These are phyloP conservation scores for Podospora pseudopauciseta DNA, from an alignment of 495 filamentous ascomycete genomes.

Conservation along the genomic window DNA sequence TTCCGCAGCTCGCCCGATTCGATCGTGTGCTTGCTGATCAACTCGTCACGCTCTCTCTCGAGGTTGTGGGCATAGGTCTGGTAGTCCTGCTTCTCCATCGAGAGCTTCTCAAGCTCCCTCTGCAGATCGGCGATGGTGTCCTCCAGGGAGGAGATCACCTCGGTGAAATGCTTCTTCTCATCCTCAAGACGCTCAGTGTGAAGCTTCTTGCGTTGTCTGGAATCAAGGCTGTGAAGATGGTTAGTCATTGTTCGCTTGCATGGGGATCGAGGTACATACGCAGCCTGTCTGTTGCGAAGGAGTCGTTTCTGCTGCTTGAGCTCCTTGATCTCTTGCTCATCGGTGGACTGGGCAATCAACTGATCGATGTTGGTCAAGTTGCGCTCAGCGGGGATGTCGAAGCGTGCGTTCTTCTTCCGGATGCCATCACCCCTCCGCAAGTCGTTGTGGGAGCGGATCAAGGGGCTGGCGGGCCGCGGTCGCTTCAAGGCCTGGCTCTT, in stretches of 20 bases:
- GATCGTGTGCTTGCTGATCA: constrained; percentile 83
- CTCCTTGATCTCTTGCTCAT: constrained; percentile 95
- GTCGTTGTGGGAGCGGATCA: constrained; percentile 75
- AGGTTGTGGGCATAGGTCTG: constrained; percentile 71
- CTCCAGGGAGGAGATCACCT: constrained; percentile 70
- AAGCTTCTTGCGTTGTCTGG: constrained; percentile 96
- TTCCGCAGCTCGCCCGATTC: constrained; percentile 94
- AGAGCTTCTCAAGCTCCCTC: constrained; percentile 63
- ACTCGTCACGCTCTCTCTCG: constrained; percentile 84
- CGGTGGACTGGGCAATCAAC: constrained; percentile 78
- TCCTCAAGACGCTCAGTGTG: constrained; percentile 96
- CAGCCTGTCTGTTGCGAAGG: constrained; percentile 90
- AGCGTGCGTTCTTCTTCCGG: constrained; percentile 98
- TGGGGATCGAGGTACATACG: constrained; percentile 56
- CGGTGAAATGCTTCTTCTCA: constrained; percentile 87
- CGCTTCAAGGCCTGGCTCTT: constrained; percentile 66
- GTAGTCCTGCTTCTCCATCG: constrained; percentile 64
- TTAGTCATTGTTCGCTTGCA: constrained; percentile 25
- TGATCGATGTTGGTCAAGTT: constrained; percentile 94
- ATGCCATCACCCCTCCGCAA: constrained; percentile 84
- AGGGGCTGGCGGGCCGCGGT: constrained; percentile 64
- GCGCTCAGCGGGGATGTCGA: constrained; percentile 93
- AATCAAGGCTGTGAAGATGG: constrained; percentile 70
- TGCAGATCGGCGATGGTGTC: constrained; percentile 69
- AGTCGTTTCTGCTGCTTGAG: constrained; percentile 97